Conservation (phyloP, 257 asterid species). For the Asclepias syriaca region DNA sequence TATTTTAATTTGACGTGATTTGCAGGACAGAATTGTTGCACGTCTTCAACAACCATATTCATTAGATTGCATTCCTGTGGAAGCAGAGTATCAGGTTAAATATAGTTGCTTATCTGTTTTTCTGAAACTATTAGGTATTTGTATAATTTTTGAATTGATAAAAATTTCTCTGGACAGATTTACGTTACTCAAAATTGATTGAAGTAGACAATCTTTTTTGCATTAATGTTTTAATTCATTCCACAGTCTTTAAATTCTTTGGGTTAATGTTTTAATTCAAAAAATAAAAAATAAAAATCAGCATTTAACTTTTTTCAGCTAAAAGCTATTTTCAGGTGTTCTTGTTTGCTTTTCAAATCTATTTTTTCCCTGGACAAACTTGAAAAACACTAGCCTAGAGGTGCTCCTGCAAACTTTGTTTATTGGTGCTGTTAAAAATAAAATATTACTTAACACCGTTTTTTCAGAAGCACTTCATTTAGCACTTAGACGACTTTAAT, state of each 20-base stretch:
- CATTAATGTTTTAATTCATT: neutral
- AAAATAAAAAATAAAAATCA: too few relatives aligned
- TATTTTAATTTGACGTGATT: constrained; percentile 14
- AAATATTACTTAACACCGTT: too few relatives aligned
- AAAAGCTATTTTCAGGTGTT: too few relatives aligned
- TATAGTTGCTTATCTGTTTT: neutral
- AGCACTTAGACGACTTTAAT: neutral
- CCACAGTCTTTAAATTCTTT: too few relatives aligned
- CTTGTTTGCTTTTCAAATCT: too few relatives aligned
- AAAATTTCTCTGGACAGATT: neutral
- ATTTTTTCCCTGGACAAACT: too few relatives aligned
- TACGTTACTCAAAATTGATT: neutral
- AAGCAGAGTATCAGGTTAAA: constrained; percentile 87
- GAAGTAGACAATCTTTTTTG: neutral
- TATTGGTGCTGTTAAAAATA: too few relatives aligned
- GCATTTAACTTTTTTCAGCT: too few relatives aligned
- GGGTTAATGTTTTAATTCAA: too few relatives aligned
- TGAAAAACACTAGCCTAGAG: too few relatives aligned
- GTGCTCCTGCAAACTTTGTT: too few relatives aligned
- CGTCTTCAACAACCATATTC: constrained; percentile 99
- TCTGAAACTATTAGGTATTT: neutral
- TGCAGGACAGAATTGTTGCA: constrained; percentile 90
- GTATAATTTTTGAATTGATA: neutral
- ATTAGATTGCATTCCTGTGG: constrained; percentile 96
- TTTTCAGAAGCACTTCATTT: too few relatives aligned